Conservation (phyloP, 495 filamentous ascomycete genomes). For the Penicillium argentinense region DNA sequence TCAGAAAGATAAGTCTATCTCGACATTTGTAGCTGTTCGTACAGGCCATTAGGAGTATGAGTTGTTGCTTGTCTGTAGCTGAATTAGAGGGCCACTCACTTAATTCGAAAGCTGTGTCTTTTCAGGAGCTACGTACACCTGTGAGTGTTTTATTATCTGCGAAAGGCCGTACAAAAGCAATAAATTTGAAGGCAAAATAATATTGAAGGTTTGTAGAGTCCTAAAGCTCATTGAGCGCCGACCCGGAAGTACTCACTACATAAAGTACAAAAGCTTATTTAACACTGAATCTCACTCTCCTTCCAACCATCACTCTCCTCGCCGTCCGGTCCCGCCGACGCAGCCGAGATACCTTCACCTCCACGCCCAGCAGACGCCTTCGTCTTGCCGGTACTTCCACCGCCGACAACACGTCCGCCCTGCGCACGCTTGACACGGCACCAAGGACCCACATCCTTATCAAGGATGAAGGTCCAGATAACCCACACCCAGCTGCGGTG, state of each 20-base stretch:
- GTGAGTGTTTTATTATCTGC: too few species aligned
- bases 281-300: constrained; percentile 51
- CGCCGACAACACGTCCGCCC: constrained; percentile 68
- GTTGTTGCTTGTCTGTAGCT: too few species aligned
- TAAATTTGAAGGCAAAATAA: too few species aligned
- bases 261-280: constrained; percentile 10
- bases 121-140: too few species aligned
- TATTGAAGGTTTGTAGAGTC: too few species aligned
- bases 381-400: constrained; percentile 26
- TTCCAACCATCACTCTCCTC: constrained; percentile 50
- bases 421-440: constrained; percentile 91
- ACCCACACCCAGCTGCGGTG: constrained; percentile 91
- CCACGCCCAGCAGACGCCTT: constrained; percentile 34
- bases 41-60: too few species aligned
- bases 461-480: constrained; percentile 92
- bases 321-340: constrained; percentile 36
- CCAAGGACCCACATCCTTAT: constrained; percentile 82
- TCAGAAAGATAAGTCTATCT: neutral
- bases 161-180: too few species aligned
- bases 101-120: too few species aligned
- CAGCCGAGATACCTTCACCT: constrained; percentile 44
- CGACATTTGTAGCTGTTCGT: too few species aligned
- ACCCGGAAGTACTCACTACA: too few species aligned
- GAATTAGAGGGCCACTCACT: too few species aligned
- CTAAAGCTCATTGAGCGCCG: too few species aligned